phyloP scores from a whole-genome alignment of 495 filamentous ascomycete species.

The Talaromyces adpressus region DNA sequence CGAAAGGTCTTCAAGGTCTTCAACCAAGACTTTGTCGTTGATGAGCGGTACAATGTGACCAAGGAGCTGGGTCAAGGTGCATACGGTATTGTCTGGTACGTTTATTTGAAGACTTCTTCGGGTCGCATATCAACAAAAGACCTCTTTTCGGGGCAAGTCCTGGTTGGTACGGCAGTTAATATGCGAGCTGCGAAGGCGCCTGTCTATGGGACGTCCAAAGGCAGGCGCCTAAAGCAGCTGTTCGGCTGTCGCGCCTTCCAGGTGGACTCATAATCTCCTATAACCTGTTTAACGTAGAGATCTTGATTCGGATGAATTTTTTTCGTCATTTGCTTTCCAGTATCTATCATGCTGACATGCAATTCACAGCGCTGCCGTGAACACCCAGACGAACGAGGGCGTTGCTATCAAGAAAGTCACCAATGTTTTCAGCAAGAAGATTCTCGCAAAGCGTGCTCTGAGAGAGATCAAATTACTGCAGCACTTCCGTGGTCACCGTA shows the following conservation, averaged over 20 bases:
- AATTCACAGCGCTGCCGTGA: slow-evolving; percentile 74
- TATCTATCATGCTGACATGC: not conserved
- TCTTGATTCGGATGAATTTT: not conserved
- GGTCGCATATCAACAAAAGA: not conserved
- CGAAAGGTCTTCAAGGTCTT: slow-evolving; percentile 99
- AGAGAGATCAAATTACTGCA: slow-evolving; percentile 98
- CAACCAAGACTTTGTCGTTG: slow-evolving; percentile 98
- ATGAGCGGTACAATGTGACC: slow-evolving; percentile 95
- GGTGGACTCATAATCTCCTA: not conserved
- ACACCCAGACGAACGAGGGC: slow-evolving; percentile 85
- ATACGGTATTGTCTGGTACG: slow-evolving; percentile 97
- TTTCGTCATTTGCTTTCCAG: not conserved
- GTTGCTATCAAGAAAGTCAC: slow-evolving; percentile 99
- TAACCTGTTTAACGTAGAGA: not conserved
- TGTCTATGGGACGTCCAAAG: not conserved
- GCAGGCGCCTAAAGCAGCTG: not conserved
- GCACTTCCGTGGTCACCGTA: slow-evolving; percentile 87
- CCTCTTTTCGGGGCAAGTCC: not conserved
- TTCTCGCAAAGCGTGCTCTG: slow-evolving; percentile 92
- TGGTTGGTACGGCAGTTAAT: not conserved
- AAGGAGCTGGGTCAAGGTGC: slow-evolving; percentile 98
- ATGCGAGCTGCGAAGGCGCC: too few relatives aligned
- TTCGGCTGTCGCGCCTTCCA: not conserved
- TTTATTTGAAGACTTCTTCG: slow-evolving; percentile 7
- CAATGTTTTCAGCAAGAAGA: slow-evolving; percentile 99